Evolutionary conservation across 2,329 filamentous ascomycete genomes (phyloP).

Genomic region (Tolypocladium endophyticum): DNA sequence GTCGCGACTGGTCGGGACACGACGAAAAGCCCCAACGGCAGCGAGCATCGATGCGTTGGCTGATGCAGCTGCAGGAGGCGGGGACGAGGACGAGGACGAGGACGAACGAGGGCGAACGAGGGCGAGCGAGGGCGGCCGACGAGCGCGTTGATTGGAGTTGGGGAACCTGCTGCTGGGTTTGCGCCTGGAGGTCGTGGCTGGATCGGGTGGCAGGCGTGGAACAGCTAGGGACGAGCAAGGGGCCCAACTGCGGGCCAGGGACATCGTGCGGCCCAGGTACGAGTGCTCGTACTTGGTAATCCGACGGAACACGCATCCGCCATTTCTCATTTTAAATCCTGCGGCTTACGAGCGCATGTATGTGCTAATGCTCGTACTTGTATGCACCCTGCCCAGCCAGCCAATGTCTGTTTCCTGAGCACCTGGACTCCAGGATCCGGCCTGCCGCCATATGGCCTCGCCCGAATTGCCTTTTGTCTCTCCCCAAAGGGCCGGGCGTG

Average conservation of each 20-base stretch:
- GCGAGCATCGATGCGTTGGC: conserved; percentile 37
- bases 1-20: conserved; percentile 28
- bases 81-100: background rate
- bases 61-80: background rate
- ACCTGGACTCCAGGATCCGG: background rate
- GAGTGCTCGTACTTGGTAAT: no score
- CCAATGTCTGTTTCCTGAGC: background rate
- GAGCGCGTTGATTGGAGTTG: conserved; percentile 1
- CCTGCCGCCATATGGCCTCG: no score
- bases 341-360: background rate
- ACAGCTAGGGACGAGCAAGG: background rate
- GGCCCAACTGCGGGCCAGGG: background rate
- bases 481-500: background rate
- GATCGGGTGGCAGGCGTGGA: background rate
- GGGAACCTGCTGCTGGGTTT: background rate
- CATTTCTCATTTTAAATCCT: background rate
- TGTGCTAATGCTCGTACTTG: background rate
- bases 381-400: background rate
- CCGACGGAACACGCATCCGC: no score
- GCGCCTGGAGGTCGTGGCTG: background rate
- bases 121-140: background rate
- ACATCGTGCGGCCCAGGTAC: background rate
- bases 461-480: background rate
- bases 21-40: conserved; percentile 32
- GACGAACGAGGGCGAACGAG: background rate